These are phyloP conservation scores for Alternaria solani DNA, from an alignment of 2,329 filamentous ascomycete genomes.

Conservation along the genomic window DNA sequence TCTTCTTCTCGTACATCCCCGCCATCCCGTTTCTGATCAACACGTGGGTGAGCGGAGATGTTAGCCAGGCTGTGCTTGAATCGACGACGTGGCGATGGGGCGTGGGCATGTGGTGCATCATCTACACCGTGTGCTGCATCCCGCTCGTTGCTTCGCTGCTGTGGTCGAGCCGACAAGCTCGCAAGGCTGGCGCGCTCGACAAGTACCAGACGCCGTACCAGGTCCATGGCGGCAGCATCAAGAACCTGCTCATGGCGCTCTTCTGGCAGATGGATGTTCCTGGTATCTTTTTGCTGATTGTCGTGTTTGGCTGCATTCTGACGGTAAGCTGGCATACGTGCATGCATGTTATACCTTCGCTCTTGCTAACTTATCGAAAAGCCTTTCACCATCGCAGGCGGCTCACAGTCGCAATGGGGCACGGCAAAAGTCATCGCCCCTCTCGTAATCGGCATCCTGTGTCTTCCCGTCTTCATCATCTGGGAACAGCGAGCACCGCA, in stretches of 20 bases:
- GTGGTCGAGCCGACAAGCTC: slow-evolving; percentile 60
- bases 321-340: slow-evolving; percentile 26
- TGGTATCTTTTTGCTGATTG: slow-evolving; percentile 59
- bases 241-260: slow-evolving; percentile 53
- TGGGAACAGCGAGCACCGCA: slow-evolving; percentile 63
- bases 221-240: slow-evolving; percentile 52
- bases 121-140: slow-evolving; percentile 65
- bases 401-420: slow-evolving; percentile 58
- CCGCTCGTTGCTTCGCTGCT: slow-evolving; percentile 64
- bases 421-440: slow-evolving; percentile 61
- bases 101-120: slow-evolving; percentile 66
- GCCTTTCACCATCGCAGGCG: slow-evolving; percentile 64
- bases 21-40: slow-evolving; percentile 55
- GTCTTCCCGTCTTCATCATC: slow-evolving; percentile 59
- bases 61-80: slow-evolving; percentile 61
- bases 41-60: slow-evolving; percentile 69
- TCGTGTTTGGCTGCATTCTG: slow-evolving; percentile 58
- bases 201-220: slow-evolving; percentile 57
- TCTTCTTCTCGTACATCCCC: slow-evolving; percentile 69
- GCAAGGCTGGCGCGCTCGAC: slow-evolving; percentile 59
- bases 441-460: slow-evolving; percentile 60
- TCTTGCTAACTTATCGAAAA: not conserved
- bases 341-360: no score
- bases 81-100: slow-evolving; percentile 68
- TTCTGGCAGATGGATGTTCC: slow-evolving; percentile 65